Evolutionary conservation across 2,329 filamentous ascomycete species (phyloP).

Genomic region (Knufia petricola): DNA sequence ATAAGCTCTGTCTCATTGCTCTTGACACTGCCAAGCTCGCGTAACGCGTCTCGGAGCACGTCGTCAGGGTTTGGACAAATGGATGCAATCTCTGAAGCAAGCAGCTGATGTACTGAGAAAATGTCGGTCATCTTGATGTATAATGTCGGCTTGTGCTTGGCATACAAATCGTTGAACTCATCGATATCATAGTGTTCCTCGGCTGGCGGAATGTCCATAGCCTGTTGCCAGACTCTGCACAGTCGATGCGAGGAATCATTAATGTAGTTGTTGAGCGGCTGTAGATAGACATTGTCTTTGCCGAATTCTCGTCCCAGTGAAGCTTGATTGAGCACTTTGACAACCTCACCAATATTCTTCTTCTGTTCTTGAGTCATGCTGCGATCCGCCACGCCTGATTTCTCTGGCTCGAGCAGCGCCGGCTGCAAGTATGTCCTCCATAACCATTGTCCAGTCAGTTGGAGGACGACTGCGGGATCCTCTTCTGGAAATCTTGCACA

Average conservation of each 20-base stretch:
- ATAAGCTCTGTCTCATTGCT: constrained; percentile 91
- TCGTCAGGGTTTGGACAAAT: constrained; percentile 79
- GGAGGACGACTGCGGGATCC: constrained; percentile 64
- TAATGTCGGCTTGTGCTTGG: constrained; percentile 91
- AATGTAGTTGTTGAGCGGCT: constrained; percentile 87
- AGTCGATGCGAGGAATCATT: constrained; percentile 74
- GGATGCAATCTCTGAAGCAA: constrained; percentile 65
- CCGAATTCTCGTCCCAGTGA: constrained; percentile 83
- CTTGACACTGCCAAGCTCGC: constrained; percentile 90
- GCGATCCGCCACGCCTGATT: constrained; percentile 84
- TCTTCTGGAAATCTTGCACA: constrained; percentile 70
- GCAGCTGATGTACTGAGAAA: constrained; percentile 85
- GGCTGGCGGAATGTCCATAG: constrained; percentile 76
- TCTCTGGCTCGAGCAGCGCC: constrained; percentile 79
- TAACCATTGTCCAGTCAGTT: constrained; percentile 80
- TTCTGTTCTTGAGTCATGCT: constrained; percentile 84
- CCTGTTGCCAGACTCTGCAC: constrained; percentile 61
- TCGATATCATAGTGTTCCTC: constrained; percentile 96
- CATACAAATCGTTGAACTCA: constrained; percentile 95
- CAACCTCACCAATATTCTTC: constrained; percentile 79
- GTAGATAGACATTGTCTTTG: constrained; percentile 87
- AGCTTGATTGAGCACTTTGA: constrained; percentile 83
- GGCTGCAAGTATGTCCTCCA: constrained; percentile 93
- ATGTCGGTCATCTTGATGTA: constrained; percentile 99
- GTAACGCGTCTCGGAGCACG: constrained; percentile 78